Conservation (phyloP, 2,329 filamentous ascomycete genomes). For the Talaromyces sp. region DNA sequence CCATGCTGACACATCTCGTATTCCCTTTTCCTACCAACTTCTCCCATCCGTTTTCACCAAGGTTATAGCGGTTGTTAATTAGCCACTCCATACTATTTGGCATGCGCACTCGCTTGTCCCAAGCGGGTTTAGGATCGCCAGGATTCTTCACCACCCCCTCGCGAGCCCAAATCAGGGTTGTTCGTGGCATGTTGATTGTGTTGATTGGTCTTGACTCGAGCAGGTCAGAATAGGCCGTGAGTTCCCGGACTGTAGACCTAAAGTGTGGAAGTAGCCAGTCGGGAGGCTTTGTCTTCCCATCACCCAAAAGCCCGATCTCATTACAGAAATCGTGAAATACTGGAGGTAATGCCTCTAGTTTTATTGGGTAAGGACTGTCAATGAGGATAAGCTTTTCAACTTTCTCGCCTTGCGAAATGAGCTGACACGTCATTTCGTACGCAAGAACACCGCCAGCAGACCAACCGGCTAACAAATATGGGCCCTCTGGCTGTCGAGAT, state of each 20-base stretch:
- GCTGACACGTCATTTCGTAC: conserved; percentile 59
- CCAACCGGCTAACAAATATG: conserved; percentile 67
- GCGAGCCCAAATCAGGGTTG: background rate
- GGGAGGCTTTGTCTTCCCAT: background rate
- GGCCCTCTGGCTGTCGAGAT: conserved; percentile 43
- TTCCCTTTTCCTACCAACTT: background rate
- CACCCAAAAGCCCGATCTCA: background rate
- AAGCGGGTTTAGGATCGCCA: background rate
- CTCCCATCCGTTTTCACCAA: background rate
- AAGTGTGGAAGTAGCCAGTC: conserved; percentile 43
- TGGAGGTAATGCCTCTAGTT: conserved; percentile 61
- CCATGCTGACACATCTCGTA: background rate
- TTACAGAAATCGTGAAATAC: conserved; percentile 45
- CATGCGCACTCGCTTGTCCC: background rate
- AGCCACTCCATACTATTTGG: conserved; percentile 1
- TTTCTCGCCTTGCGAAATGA: conserved; percentile 50
- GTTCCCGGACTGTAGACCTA: conserved; percentile 32
- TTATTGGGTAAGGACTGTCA: conserved; percentile 61
- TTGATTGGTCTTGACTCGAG: background rate
- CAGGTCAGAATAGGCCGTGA: background rate
- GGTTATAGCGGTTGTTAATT: background rate
- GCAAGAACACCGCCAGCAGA: conserved; percentile 69
- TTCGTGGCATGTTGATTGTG: background rate
- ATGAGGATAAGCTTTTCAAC: conserved; percentile 60
- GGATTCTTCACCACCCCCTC: background rate